Conservation (phyloP, 345 rosid species). For the Isatis tinctoria region DNA sequence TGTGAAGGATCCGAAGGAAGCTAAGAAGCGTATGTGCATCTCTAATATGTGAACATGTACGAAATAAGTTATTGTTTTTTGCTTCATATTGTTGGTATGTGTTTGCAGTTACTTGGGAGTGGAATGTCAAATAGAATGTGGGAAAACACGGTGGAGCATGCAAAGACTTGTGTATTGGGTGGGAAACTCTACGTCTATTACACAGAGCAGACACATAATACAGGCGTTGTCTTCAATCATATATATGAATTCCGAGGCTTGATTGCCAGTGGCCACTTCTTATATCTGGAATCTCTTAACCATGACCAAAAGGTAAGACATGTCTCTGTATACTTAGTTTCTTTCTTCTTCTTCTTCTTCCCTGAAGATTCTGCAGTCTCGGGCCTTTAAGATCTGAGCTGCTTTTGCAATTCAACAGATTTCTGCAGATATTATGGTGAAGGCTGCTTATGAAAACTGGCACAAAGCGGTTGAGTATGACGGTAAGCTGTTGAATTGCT, state of each 20-base stretch:
- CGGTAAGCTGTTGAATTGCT: constrained; percentile 55
- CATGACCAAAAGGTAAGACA: constrained; percentile 62
- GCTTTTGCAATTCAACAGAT: constrained; percentile 40
- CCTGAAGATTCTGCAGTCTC: background rate
- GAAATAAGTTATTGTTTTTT: background rate
- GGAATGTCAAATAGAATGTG: constrained; percentile 96
- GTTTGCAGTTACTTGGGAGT: constrained; percentile 75
- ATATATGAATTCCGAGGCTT: constrained; percentile 76
- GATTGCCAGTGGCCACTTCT: constrained; percentile 62
- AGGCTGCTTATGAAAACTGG: constrained; percentile 82
- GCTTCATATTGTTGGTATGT: constrained; percentile 1
- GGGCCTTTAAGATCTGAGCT: background rate
- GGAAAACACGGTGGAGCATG: constrained; percentile 89
- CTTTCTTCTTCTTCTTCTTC: background rate
- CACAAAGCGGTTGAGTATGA: constrained; percentile 68
- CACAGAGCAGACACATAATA: constrained; percentile 40
- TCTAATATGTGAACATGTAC: background rate
- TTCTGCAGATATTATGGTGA: constrained; percentile 70
- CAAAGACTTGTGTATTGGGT: constrained; percentile 80
- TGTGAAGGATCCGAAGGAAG: constrained; percentile 58
- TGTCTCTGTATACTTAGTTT: background rate
- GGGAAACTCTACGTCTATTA: constrained; percentile 72
- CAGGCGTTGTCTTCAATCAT: constrained; percentile 76
- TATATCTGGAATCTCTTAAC: constrained; percentile 59
- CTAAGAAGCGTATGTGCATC: constrained; percentile 59